Base-by-base conservation (phyloP, 2,329 filamentous ascomycete genomes). In the Calonectria fujianensis region DNA sequence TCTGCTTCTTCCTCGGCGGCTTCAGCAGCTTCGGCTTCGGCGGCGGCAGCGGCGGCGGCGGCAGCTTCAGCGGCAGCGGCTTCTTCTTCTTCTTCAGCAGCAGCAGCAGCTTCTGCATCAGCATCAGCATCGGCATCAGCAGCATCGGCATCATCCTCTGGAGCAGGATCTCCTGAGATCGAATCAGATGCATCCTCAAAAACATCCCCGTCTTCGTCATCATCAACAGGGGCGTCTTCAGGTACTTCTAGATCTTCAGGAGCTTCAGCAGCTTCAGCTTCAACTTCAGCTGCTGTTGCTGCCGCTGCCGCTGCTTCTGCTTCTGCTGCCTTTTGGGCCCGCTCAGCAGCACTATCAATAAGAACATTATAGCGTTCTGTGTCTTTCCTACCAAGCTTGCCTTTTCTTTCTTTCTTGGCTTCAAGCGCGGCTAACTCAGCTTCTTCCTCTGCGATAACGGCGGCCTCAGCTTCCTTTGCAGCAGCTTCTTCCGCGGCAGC, bases 401-500 rank as follows among this genome's bases (percentile, higher is more conserved):
- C 83, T 81, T 88, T 91, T 78, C 87, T 89, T 10, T 85, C 85
- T 77, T 89, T 90, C 80, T 90, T 91, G 37, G 85, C 83, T 52
- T 86, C 87, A 4, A 89, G 81, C 2, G 82, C 80, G 31, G 82
- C 85, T 4, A 88, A 78, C 70, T 89, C 85, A 29, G 82, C 80
- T 74, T 87, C 84, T 65, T 86, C 84, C n/a, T 76, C 74, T 3
- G 75, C 75, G 52, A 78, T 61, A 11, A 70, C 71, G n/a, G 69
- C 74, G 31, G 67, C 64, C 59, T 76, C 76, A 4, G 69, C 71
- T 41, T 77, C 72, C 24, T 37, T 27, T 29, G 71, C 77, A 2
- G 76, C 73, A 24, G 77, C 74, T 37, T 79, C 76, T 24, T 66
- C 59, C 3, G 73, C 69, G 6, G 54, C 71, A 6, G 64, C 73